phyloP scores from a whole-genome alignment of 306 rosid species.

The Vachellia pachyceras region DNA sequence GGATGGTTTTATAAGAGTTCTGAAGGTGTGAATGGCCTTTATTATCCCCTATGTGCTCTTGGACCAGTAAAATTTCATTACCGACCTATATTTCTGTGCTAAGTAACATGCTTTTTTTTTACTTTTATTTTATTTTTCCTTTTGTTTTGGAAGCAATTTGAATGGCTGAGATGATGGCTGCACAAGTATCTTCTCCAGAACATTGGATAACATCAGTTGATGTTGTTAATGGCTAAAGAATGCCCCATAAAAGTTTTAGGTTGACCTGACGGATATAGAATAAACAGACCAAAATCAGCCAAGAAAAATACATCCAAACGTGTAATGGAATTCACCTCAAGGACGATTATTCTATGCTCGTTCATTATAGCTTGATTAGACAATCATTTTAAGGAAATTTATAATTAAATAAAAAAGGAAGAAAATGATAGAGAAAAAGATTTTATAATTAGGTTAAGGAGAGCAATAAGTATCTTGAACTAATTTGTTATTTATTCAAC shows the following conservation, averaged over 20 bases:
- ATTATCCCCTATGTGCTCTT: background rate
- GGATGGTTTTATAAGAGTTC: background rate
- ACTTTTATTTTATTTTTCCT: background rate
- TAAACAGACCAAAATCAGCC: background rate
- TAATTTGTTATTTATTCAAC: too few relatives aligned
- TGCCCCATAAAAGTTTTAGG: background rate
- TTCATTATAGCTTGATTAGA: background rate
- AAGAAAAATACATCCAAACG: background rate
- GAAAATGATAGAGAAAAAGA: background rate
- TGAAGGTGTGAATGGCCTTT: background rate
- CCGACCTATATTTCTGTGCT: background rate
- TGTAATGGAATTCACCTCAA: background rate
- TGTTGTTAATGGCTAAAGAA: background rate
- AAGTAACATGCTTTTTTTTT: background rate
- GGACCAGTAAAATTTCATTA: constrained; percentile 14
- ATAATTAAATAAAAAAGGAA: background rate
- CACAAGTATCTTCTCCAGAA: background rate
- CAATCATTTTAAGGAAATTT: background rate
- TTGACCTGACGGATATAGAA: background rate
- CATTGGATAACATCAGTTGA: background rate
- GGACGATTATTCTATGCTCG: background rate
- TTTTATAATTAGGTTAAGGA: too few relatives aligned
- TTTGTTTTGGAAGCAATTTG: background rate
- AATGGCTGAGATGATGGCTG: background rate
- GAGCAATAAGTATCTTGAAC: too few relatives aligned